Conservation (phyloP, 805 yeast genomes). For the Ogataea nitratoaversa region DNA sequence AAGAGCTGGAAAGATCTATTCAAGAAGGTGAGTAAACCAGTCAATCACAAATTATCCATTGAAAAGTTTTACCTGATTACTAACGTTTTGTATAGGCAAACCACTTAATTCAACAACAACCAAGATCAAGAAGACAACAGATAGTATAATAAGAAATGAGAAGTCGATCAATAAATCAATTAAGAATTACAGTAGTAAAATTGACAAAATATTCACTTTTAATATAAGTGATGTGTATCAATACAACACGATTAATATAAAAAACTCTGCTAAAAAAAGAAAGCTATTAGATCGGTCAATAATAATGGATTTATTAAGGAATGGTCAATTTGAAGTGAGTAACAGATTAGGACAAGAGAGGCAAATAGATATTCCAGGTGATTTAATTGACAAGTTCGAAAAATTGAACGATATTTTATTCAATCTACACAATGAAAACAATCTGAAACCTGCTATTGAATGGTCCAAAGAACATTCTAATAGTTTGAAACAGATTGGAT, state of each 20-base stretch:
- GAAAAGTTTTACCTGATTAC: too few species aligned
- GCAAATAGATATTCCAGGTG: constrained; percentile 23
- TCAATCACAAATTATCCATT: too few species aligned
- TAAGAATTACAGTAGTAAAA: constrained; percentile 21
- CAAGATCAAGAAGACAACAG: constrained; percentile 17
- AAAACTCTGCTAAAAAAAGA: constrained; percentile 4
- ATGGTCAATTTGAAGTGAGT: constrained; percentile 26
- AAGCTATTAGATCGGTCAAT: constrained; percentile 26
- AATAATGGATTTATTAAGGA: constrained; percentile 29
- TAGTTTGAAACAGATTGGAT: constrained; percentile 31
- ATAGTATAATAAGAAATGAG: constrained; percentile 30
- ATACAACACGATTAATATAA: constrained; percentile 19
- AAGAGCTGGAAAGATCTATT: constrained; percentile 21
- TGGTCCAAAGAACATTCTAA: constrained; percentile 38
- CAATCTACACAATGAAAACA: constrained; percentile 30
- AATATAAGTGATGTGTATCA: constrained; percentile 24
- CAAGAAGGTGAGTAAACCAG: constrained; percentile 11
- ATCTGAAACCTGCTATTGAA: constrained; percentile 41
- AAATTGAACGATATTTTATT: constrained; percentile 40
- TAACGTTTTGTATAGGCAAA: not conserved
- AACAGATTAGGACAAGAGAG: constrained; percentile 28
- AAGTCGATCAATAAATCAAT: constrained; percentile 23
- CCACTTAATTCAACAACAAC: not conserved
- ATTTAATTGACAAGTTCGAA: constrained; percentile 33
- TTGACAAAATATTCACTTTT: constrained; percentile 25